Percentiles rank a stretch among this genome's conserved stretches.
These are phyloP conservation scores for Auriscalpium orientale DNA, from an alignment of 768 basidiomycete species.

Conservation along the genomic window DNA sequence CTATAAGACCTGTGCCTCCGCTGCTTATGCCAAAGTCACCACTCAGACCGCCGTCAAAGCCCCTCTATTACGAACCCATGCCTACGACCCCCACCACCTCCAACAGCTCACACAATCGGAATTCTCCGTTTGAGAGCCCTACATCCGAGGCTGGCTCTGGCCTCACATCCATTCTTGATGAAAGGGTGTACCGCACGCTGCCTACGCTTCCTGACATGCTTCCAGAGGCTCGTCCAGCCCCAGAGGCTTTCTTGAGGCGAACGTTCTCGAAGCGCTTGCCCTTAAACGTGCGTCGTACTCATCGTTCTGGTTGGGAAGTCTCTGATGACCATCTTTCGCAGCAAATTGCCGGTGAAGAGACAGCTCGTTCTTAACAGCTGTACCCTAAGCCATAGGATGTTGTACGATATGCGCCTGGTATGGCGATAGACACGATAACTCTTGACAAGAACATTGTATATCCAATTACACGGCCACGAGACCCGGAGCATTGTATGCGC, in stretches of 20 bases:
- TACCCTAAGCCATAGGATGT: too few relatives aligned
- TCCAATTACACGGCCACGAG: too few relatives aligned
- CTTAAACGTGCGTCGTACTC: not conserved
- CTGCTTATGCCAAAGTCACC: too few relatives aligned
- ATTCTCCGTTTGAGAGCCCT: not conserved
- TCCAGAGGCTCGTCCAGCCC: not conserved
- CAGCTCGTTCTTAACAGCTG: too few relatives aligned
- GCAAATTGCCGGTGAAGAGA: too few relatives aligned
- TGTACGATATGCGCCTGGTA: too few relatives aligned
- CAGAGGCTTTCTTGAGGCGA: not conserved
- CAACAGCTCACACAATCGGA: not conserved
- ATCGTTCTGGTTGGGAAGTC: not conserved
- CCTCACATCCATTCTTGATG: constrained; percentile 38
- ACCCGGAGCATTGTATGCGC: too few relatives aligned
- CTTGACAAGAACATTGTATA: too few relatives aligned
- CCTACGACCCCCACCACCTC: not conserved
- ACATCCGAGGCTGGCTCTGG: not conserved
- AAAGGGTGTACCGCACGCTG: constrained; percentile 21
- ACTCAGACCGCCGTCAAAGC: too few relatives aligned
- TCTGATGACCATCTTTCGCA: too few relatives aligned
- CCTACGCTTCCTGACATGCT: not conserved
- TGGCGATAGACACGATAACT: too few relatives aligned
- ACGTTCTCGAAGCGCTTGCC: not conserved
- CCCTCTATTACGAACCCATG: not conserved
- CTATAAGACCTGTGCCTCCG: too few relatives aligned